These are phyloP conservation scores for Eucalyptus leucophloia DNA, from an alignment of 345 rosid species.

Conservation along the genomic window DNA sequence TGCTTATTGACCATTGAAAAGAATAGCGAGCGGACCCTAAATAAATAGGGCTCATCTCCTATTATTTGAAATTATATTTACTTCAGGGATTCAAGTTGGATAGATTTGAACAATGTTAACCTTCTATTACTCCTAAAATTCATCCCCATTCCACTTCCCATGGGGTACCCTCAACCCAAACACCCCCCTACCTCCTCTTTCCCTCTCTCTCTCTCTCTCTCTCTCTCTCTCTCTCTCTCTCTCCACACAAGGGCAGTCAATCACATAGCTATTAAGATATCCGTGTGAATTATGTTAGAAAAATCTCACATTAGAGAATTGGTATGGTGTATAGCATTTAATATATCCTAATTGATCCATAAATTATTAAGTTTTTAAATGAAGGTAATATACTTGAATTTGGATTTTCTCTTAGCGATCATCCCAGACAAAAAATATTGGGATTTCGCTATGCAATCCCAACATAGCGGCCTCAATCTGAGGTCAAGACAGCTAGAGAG, in stretches of 20 bases:
- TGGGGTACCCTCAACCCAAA: background rate
- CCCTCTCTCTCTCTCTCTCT: background rate
- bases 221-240: background rate
- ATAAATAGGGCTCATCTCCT: background rate
- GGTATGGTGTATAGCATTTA: too few relatives aligned
- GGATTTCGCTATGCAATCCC: background rate
- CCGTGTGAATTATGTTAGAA: too few relatives aligned
- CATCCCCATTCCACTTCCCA: background rate
- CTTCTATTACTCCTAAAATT: background rate
- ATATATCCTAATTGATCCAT: too few relatives aligned
- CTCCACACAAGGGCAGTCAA: fast-evolving
- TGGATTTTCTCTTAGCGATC: too few relatives aligned
- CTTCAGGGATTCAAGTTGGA: background rate
- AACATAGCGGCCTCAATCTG: background rate
- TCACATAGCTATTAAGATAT: too few relatives aligned
- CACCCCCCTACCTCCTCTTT: background rate
- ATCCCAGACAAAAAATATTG: too few relatives aligned
- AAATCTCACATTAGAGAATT: too few relatives aligned
- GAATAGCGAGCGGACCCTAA: background rate
- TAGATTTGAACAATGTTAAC: background rate
- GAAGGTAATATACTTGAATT: too few relatives aligned
- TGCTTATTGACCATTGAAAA: background rate
- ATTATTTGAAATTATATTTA: background rate
- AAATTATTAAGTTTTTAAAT: too few relatives aligned
- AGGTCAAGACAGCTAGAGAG: background rate